Evolutionary conservation across 2,329 filamentous ascomycete species (phyloP), one percentile per base, ranked within the genome.

Genomic region (Ceratocystis destructans): DNA sequence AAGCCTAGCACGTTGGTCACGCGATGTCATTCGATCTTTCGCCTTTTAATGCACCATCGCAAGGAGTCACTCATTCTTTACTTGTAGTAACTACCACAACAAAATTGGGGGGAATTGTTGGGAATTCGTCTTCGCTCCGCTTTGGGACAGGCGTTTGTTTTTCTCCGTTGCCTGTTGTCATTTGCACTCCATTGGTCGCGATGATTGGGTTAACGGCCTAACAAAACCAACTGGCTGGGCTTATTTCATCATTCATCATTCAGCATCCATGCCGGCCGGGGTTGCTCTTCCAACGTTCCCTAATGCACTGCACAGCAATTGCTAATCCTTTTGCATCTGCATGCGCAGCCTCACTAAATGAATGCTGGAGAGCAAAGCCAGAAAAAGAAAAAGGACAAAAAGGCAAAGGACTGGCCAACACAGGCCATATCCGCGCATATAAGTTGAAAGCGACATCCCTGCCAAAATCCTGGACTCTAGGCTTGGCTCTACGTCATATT

Each of bases 11-110:
- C 53, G 12, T 44, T 44, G 65, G 65, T 66, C 65, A 66, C 50
- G 65, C 65, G 65, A 66, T 66, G 61, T 64, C 65, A 64, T 66
- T 63, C 65, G 65, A 66, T 48, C 31, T 50, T 46, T 53, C 33
- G 46, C 22, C 46, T 4, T 33, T 33, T 2, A 7, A 55, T 25
- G 25, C n/a, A 48, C 46, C n/a, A 48, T 48, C 46, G 20, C 20
- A 25, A 10, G 15, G 22, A 28, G 48, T 15, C 37, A 41, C 37
- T 41, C 15, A 15, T 15, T 41, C 15, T 12, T 41, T 41, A 12
- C 37, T 41, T 41, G 37, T 12, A 41, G 37, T 15, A 41, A 41
- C 5, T 41, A 41, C 37, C 46, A 64, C 15, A 8, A n/a, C 22
- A 12, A 55, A 12, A 25, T 41, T 4, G 10, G 44, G 55, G 31